phyloP scores from a whole-genome alignment of 2,329 filamentous ascomycete genomes.

The Penicillium sp. region DNA sequence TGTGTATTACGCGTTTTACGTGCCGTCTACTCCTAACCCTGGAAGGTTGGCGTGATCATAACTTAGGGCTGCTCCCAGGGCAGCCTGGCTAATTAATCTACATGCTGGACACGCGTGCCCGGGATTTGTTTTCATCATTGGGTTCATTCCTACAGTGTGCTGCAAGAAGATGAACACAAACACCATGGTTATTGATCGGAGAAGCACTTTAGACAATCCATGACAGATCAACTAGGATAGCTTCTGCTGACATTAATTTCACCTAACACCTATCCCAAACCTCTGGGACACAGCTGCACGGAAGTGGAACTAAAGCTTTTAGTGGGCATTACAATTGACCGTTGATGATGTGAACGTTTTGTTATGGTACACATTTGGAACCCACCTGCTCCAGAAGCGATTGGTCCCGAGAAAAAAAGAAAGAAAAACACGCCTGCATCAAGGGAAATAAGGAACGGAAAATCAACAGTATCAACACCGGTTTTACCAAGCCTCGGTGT shows the following conservation, averaged over 20 bases:
- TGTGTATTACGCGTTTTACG: too few relatives aligned
- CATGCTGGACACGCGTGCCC: too few relatives aligned
- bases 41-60: too few relatives aligned
- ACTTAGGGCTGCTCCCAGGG: too few relatives aligned
- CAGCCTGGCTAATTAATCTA: too few relatives aligned
- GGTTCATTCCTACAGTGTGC: not conserved
- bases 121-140: too few relatives aligned
- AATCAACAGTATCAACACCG: not conserved
- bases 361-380: conserved; percentile 12
- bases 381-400: conserved; percentile 4
- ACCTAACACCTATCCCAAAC: not conserved
- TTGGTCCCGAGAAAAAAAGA: conserved; percentile 2
- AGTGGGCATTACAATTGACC: not conserved
- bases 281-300: not conserved
- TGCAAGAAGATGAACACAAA: not conserved
- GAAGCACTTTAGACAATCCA: not conserved
- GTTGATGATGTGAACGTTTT: conserved; percentile 6
- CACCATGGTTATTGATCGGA: not conserved
- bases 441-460: conserved; percentile 6
- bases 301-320: not conserved
- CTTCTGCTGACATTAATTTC: not conserved
- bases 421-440: conserved; percentile 10
- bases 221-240: not conserved
- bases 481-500: conserved; percentile 43
- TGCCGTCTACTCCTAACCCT: too few relatives aligned